phyloP scores from a whole-genome alignment of 768 basidiomycete genomes.

The Trametes gibbosa region DNA sequence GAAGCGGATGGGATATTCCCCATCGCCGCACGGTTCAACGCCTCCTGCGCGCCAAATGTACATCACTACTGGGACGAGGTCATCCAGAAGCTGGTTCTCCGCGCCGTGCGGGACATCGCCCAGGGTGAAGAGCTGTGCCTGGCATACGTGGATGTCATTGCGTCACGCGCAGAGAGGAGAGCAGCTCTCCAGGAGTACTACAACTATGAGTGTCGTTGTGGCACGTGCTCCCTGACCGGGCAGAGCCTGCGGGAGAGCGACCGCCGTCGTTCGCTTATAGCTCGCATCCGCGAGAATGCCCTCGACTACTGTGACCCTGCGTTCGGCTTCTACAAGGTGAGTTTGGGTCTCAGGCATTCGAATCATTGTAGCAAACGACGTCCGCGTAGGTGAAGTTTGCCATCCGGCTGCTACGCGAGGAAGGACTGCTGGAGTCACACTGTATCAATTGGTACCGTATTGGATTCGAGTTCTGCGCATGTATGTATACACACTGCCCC shows the following conservation, averaged over 20 bases:
- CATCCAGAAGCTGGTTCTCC: constrained; percentile 19
- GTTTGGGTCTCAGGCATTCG: neutral
- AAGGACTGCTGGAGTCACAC: neutral
- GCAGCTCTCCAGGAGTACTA: constrained; percentile 11
- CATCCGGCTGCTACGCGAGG: neutral
- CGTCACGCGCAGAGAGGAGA: constrained; percentile 14
- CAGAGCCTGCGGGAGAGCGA: constrained; percentile 19
- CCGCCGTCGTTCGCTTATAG: constrained; percentile 15
- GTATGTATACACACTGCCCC: neutral
- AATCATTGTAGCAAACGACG: neutral
- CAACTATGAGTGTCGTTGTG: constrained; percentile 23
- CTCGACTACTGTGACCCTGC: constrained; percentile 17
- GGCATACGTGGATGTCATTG: constrained; percentile 21
- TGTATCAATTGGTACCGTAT: neutral
- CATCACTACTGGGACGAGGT: constrained; percentile 24
- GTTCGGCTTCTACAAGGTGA: neutral
- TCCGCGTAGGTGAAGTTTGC: neutral
- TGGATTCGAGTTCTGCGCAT: neutral
- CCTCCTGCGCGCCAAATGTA: constrained; percentile 27
- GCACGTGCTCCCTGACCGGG: constrained; percentile 18
- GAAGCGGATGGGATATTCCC: constrained; percentile 22
- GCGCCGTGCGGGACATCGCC: constrained; percentile 24
- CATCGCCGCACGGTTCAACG: constrained; percentile 25
- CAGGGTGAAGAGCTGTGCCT: constrained; percentile 29
- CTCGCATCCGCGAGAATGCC: neutral